A percentile compares a stretch with the other conserved stretches of the same genome.
These are phyloP conservation scores for Syncephalis plumigaleata DNA, from an alignment of 371 early-diverging fungal species.

Conservation along the genomic window DNA sequence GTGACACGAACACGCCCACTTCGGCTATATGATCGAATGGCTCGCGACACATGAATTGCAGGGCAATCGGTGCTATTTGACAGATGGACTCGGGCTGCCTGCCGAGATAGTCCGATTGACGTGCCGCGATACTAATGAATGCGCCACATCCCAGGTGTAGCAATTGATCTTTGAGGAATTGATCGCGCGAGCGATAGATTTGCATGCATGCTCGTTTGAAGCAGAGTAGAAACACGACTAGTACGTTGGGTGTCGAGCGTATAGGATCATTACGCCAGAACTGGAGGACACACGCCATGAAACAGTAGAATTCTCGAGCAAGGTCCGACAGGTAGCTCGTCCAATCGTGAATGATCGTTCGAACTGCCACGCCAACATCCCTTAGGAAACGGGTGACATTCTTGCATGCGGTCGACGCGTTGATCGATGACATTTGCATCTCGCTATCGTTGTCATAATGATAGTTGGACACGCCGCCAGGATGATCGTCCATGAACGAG, in stretches of 20 bases:
- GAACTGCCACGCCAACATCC: no score
- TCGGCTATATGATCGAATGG: conserved; percentile 3
- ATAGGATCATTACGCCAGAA: no score
- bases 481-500: no score
- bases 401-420: no score
- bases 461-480: no score
- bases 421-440: no score
- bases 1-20: background rate
- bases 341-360: no score
- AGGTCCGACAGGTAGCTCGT: no score
- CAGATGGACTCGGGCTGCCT: conserved; percentile 2
- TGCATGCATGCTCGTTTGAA: conserved; percentile 20
- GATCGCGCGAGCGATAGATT: conserved; percentile 19
- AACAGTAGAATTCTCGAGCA: background rate
- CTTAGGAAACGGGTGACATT: background rate
- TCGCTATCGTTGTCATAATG: background rate
- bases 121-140: conserved; percentile 12
- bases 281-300: background rate
- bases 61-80: conserved; percentile 1
- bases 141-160: conserved; percentile 25
- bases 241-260: conserved; percentile 16
- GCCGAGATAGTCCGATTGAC: conserved; percentile 3
- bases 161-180: conserved; percentile 26
- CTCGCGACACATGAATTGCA: background rate
- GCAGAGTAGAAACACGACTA: conserved; percentile 17